phyloP scores from a whole-genome alignment of 306 rosid species.

The Boehmeria nivea region DNA sequence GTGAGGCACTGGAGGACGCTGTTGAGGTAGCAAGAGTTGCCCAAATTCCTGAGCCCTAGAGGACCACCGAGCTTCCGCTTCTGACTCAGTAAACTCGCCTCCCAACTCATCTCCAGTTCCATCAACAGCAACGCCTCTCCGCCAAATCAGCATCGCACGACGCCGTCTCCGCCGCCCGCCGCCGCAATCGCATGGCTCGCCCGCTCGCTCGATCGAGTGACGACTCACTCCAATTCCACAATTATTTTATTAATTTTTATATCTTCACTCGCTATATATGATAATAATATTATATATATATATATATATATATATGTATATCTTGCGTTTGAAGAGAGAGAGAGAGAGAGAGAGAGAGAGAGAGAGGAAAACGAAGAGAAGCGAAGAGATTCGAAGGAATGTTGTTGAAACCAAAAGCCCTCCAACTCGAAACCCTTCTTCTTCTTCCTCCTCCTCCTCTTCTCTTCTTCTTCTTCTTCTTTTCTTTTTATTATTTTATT shows the following conservation, averaged over 20 bases:
- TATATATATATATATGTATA: too few relatives aligned
- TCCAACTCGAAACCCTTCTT: too few relatives aligned
- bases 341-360: not conserved
- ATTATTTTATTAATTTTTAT: too few relatives aligned
- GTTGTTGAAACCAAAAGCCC: too few relatives aligned
- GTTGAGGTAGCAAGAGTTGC: constrained; percentile 97
- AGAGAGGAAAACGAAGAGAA: not conserved
- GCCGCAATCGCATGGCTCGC: constrained; percentile 65
- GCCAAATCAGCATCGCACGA: constrained; percentile 56
- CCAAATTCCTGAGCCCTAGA: constrained; percentile 84
- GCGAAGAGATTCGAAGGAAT: too few relatives aligned
- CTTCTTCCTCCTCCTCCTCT: too few relatives aligned
- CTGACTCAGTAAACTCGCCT: constrained; percentile 79
- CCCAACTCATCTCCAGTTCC: constrained; percentile 98
- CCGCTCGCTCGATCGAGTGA: not conserved
- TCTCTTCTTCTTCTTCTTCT: too few relatives aligned
- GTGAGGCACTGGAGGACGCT: constrained; percentile 99
- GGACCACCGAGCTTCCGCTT: constrained; percentile 80
- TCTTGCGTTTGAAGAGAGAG: too few relatives aligned
- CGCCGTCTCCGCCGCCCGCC: constrained; percentile 51
- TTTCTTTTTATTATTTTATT: too few relatives aligned
- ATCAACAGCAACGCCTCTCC: constrained; percentile 52
- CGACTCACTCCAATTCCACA: not conserved
- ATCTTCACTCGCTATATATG: too few relatives aligned
- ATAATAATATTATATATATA: too few relatives aligned